Conservation (phyloP, 2,329 filamentous ascomycete species). For the Dryadomyces quercivorus region DNA sequence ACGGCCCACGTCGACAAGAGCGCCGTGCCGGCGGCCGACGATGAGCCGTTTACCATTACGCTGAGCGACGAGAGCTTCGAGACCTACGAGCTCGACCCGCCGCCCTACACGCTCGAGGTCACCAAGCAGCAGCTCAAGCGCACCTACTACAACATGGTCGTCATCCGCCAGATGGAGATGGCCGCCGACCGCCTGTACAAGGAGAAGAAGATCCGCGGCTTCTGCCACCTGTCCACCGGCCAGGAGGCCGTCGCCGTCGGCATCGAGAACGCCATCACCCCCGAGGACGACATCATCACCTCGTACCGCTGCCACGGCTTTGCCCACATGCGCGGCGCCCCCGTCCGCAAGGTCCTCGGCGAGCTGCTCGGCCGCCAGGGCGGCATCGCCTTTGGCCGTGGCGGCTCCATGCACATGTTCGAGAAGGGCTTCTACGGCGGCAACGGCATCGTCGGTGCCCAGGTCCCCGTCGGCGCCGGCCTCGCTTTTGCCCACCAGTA, state of each 20-base stretch:
- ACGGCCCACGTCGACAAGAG: conserved; percentile 77
- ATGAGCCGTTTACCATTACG: conserved; percentile 82
- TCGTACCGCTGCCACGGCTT: conserved; percentile 99
- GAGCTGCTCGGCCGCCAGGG: conserved; percentile 90
- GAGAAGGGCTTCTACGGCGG: conserved; percentile 94
- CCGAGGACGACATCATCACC: conserved; percentile 89
- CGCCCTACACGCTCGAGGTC: conserved; percentile 79
- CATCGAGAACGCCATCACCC: conserved; percentile 91
- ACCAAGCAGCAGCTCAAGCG: conserved; percentile 98
- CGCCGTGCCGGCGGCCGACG: conserved; percentile 67
- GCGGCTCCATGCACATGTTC: conserved; percentile 99
- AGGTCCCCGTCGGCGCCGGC: conserved; percentile 93
- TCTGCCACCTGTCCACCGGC: conserved; percentile 96
- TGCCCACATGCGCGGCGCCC: conserved; percentile 87
- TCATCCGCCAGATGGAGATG: conserved; percentile 97
- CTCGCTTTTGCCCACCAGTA: conserved; percentile 97
- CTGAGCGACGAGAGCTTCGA: conserved; percentile 99
- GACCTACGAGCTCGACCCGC: conserved; percentile 97
- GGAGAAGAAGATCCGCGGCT: conserved; percentile 99
- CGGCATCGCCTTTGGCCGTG: conserved; percentile 97
- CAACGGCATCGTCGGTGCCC: conserved; percentile 97
- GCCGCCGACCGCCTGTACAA: conserved; percentile 98
- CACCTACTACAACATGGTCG: conserved; percentile 98
- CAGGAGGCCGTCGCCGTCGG: conserved; percentile 96
- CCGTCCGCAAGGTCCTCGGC: conserved; percentile 85